Percentiles rank a stretch among this genome's conserved stretches.
These are phyloP conservation scores for Buxus sempervirens DNA, from an alignment of 164 flowering plant species.

Conservation along the genomic window DNA sequence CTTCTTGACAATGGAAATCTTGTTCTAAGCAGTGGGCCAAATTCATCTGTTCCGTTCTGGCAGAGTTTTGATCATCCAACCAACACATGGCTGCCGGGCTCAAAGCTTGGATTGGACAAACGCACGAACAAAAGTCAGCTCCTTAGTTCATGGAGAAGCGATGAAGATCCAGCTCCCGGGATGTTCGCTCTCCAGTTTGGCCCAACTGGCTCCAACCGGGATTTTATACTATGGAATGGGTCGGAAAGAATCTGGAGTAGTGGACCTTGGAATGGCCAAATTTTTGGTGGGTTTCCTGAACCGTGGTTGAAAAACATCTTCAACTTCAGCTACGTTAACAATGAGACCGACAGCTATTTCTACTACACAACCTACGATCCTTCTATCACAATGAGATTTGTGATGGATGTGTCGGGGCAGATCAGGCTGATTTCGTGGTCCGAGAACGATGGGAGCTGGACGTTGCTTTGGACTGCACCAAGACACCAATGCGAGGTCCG, in stretches of 20 bases:
- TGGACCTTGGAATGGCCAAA: constrained; percentile 14
- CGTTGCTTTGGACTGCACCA: not conserved
- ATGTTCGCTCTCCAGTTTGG: not conserved
- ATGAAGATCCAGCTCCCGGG: constrained; percentile 2
- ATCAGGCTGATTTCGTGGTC: not conserved
- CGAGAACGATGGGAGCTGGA: not conserved
- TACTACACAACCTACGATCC: too few species aligned
- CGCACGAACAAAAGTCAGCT: not conserved
- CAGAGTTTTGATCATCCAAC: constrained; percentile 16
- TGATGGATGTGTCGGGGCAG: not conserved
- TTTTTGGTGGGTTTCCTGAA: constrained; percentile 1
- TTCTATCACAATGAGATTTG: not conserved
- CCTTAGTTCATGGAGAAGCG: constrained; percentile 7
- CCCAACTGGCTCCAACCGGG: not conserved
- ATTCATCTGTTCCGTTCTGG: constrained; percentile 4
- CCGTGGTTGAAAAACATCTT: not conserved
- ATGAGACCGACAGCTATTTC: not conserved
- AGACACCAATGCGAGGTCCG: constrained; percentile 2
- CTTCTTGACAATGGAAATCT: constrained; percentile 19
- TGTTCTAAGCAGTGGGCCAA: constrained; percentile 4
- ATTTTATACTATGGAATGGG: constrained; percentile 5
- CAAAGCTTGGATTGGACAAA: constrained; percentile 1
- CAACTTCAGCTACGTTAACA: not conserved
- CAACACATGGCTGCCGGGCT: constrained; percentile 1
- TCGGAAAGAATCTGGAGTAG: not conserved